Evolutionary conservation across 2,329 filamentous ascomycete genomes (phyloP), one percentile per base, ranked within the genome.

Genomic region (Hypocreales sp.): DNA sequence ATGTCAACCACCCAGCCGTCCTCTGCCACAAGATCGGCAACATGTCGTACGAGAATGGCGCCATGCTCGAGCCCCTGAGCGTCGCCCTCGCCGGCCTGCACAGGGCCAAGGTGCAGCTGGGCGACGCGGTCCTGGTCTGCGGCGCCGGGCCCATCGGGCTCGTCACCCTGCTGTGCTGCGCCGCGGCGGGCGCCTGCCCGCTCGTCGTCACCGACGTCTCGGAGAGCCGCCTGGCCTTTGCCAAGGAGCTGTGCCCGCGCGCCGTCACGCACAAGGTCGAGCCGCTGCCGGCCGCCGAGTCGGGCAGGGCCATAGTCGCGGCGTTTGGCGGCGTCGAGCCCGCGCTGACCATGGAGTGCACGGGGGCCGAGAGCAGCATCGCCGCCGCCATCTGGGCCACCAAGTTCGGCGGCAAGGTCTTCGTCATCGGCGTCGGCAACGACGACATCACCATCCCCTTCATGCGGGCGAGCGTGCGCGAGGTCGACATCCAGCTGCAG

Each of bases 1-100:
- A 94, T 52, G 80, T 94, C 58, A 92, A 87, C 60, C 87, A 94
- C 60, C 86, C 83, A 3, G 84, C 86, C 13, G 65, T 79, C 26
- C 94, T 86, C 84, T 94, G 87, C 59, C 83, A 94, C 64, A 92
- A 92, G 64, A 90, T 95, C 41, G 82, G 81, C 25, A 62, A 81
- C 53, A 86, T 95, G 79, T 79, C 74, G 30, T 95, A 74, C 48
- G 87, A 95, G 59, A 73, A 92, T 47, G 90, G 87, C 28, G 79
- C 86, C 10, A 66, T 94, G 57, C 62, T 95, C 23, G 90, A 95
- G 60, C 87, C 87, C 2, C 65, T 95, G 27, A 81, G 74, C 39
- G 90, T 95, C 5, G 82, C 84, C 4, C 66, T 95, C 21, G 86
- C 87, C 3, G 84, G 80, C 10, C 72, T 95, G 56, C 79, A 93